Evolutionary conservation across 2,329 filamentous ascomycete species (phyloP).

Genomic region (Ceratocystis harringtonii): DNA sequence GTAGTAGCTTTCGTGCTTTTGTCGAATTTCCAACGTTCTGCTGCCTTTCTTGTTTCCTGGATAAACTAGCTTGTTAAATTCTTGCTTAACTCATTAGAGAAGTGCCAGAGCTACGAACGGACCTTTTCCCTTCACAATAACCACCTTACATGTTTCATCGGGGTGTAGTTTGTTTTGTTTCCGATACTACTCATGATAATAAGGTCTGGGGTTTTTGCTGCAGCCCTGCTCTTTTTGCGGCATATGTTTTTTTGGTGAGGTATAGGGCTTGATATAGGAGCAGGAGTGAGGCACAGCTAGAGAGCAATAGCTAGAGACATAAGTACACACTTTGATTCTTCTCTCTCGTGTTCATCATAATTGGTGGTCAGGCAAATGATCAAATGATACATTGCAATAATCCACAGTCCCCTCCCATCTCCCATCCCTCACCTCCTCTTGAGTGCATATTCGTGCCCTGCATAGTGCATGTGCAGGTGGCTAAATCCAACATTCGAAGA

Average conservation of each 20-base stretch:
- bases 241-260: background rate
- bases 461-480: constrained; percentile 1
- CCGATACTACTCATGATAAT: background rate
- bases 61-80: no score
- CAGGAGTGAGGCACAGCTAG: no score
- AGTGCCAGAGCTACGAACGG: background rate
- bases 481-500: background rate
- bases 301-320: no score
- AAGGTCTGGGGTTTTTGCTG: background rate
- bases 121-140: background rate
- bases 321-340: no score
- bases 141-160: background rate
- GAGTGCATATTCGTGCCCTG: constrained; percentile 2
- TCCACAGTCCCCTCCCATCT: background rate
- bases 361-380: background rate
- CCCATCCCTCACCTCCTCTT: background rate
- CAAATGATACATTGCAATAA: background rate
- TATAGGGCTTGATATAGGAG: background rate
- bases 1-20: background rate
- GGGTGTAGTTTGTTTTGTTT: background rate
- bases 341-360: no score
- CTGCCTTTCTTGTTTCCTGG: no score
- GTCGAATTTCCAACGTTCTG: no score
- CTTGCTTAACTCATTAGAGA: background rate
- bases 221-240: background rate